Conservation (phyloP, 2,329 filamentous ascomycete species). For the Verticillium nubilum region DNA sequence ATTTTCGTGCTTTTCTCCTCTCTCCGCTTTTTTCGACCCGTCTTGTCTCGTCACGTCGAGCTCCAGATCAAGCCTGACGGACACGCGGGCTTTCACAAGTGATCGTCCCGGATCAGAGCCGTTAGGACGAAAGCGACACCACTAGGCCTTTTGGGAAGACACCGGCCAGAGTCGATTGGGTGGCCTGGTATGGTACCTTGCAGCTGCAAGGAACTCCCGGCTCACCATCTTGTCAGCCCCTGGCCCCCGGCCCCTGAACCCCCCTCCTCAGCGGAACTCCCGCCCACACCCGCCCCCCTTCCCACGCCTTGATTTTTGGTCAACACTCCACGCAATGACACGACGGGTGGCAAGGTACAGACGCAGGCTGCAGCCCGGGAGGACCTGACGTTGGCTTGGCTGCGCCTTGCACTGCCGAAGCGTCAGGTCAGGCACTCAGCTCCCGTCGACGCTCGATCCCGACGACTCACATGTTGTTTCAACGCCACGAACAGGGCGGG, state of each 20-base stretch:
- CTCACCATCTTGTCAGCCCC: background rate
- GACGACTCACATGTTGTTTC: background rate
- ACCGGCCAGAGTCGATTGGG: background rate
- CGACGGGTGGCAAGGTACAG: background rate
- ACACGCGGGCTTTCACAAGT: conserved; percentile 1
- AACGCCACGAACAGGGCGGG: conserved; percentile 1
- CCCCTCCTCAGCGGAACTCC: background rate
- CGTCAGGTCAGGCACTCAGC: background rate
- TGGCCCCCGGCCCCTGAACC: background rate
- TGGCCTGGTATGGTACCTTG: conserved; percentile 12
- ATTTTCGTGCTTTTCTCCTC: background rate
- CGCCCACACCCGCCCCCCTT: conserved; percentile 7
- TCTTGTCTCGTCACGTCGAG: background rate
- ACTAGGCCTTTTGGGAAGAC: conserved; percentile 2
- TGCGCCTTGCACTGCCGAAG: background rate
- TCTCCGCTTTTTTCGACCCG: background rate
- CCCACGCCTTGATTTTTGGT: background rate
- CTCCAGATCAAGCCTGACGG: background rate
- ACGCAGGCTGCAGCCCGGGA: background rate
- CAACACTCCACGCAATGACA: background rate
- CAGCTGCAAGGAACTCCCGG: conserved; percentile 11
- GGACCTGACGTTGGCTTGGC: background rate
- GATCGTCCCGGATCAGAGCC: conserved; percentile 14
- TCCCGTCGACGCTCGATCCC: background rate
- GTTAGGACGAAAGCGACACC: background rate